Evolutionary conservation across 2,329 filamentous ascomycete species (phyloP), one percentile per base, ranked within the genome.

Genomic region (Myrmaecium sp.): DNA sequence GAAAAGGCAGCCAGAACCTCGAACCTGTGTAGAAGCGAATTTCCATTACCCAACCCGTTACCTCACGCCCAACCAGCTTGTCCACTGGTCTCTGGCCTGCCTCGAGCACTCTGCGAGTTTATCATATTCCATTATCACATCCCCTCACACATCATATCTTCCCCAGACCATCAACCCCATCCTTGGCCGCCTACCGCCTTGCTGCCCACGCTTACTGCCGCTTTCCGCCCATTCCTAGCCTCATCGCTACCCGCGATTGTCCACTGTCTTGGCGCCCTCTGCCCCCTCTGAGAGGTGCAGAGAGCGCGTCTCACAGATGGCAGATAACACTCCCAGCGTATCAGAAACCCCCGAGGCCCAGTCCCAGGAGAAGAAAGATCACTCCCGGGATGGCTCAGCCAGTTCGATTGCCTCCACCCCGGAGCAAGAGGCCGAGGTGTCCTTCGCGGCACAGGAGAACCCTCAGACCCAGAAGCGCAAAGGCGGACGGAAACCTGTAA

Each of bases 401-500:
- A 57, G 52, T 40, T 61, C 57, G 28, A 52, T 57, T 42, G 55
- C 52, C 37, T 60, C 57, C 28, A 58, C 57, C 27, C 59, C 58
- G 22, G 58, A 62, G 43, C 52, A 47, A 31, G 57, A 59, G 30
- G 43, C 43, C 15, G 42, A 37, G 30, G 39, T 37, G 12, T 47
- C 46, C 32, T 42, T 47, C 32, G 57, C 57, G 42, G 45, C 51
- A 40, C 47, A 54, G 37, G 44, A 55, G 36, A 50, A 57, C 38
- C 53, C 54, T 32, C 51, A 54, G 35, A 57, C 57, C 46, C 83
- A 84, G 49, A 98, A 98, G 65, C 74, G 89, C 47, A 98, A 98
- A 63, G 89, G 89, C 46, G 89, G 89, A 34, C 75, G 89, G 47
- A 98, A 95, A 62, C 89, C 89, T 47, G 89, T 95, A 73, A 55